Percentiles rank a stretch among this genome's conserved stretches.
phyloP scores from a whole-genome alignment of 495 filamentous ascomycete species.

The Neurospora pannonica region DNA sequence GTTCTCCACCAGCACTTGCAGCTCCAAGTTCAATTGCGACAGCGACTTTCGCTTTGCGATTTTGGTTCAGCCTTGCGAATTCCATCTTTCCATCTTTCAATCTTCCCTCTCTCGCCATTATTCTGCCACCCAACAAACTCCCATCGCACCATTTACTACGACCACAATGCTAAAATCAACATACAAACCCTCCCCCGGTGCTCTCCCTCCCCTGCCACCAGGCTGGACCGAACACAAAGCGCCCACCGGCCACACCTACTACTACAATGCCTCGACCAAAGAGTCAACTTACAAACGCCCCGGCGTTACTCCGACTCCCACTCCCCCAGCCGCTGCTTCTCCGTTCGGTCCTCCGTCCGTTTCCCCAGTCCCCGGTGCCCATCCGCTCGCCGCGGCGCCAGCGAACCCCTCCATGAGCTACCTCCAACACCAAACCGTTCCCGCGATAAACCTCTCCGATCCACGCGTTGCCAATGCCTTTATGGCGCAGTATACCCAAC shows the following conservation, averaged over 20 bases:
- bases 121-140: background rate
- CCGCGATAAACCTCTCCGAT: slow-evolving; percentile 35
- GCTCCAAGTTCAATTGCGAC: background rate
- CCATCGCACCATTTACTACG: too few relatives aligned
- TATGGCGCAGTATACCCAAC: slow-evolving; percentile 34
- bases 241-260: slow-evolving; percentile 80
- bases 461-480: slow-evolving; percentile 36
- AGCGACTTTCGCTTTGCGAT: background rate
- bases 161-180: slow-evolving; percentile 53
- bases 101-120: background rate
- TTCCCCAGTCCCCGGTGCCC: background rate
- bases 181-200: slow-evolving; percentile 38
- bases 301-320: slow-evolving; percentile 20
- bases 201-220: slow-evolving; percentile 52
- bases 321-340: slow-evolving; percentile 4
- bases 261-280: slow-evolving; percentile 79
- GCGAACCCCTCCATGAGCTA: slow-evolving; percentile 29
- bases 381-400: slow-evolving; percentile 2
- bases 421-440: slow-evolving; percentile 35
- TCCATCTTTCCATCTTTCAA: background rate
- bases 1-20: background rate
- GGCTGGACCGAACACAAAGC: slow-evolving; percentile 94
- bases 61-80: background rate
- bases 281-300: slow-evolving; percentile 81
- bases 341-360: background rate